Percentiles rank a stretch among this genome's conserved stretches.
phyloP scores from a whole-genome alignment of 2,329 filamentous ascomycete species.

The Magnaporthales sp. region DNA sequence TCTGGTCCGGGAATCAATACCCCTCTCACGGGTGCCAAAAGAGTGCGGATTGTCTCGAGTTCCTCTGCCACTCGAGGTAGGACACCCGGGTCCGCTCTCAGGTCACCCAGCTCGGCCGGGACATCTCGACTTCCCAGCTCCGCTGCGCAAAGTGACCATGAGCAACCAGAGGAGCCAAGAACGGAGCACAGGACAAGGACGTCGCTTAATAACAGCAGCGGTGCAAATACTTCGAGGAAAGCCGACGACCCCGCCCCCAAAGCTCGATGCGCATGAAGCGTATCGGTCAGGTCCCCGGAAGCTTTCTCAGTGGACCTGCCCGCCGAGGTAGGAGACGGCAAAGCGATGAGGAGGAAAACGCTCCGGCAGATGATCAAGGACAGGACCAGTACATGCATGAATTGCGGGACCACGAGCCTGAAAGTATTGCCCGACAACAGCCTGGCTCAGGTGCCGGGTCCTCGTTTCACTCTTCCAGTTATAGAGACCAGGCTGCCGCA shows the following conservation, averaged over 20 bases:
- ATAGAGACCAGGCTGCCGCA: constrained; percentile 36
- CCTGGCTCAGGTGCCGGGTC: constrained; percentile 26
- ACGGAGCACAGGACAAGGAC: constrained; percentile 35
- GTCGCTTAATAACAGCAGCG: constrained; percentile 31
- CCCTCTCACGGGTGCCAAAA: constrained; percentile 39
- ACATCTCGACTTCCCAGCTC: constrained; percentile 23
- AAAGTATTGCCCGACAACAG: constrained; percentile 31
- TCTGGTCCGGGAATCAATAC: constrained; percentile 37
- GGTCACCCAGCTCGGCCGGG: constrained; percentile 22
- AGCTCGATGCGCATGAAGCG: constrained; percentile 72
- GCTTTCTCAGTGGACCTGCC: constrained; percentile 72
- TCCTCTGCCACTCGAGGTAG: constrained; percentile 37
- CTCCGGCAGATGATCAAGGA: constrained; percentile 17
- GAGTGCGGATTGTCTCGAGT: constrained; percentile 45
- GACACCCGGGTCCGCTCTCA: constrained; percentile 25
- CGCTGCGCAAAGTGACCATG: constrained; percentile 34
- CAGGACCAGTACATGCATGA: constrained; percentile 15
- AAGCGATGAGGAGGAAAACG: constrained; percentile 49
- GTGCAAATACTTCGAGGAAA: constrained; percentile 40
- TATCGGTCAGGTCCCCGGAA: constrained; percentile 65
- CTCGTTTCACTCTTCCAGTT: constrained; percentile 33
- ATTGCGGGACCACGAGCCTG: constrained; percentile 20
- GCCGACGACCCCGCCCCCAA: constrained; percentile 51
- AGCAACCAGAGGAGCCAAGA: constrained; percentile 37
- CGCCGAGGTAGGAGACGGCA: constrained; percentile 60